Evolutionary conservation across 2,329 filamentous ascomycete species (phyloP).

Genomic region (Nannizzia gypsea): DNA sequence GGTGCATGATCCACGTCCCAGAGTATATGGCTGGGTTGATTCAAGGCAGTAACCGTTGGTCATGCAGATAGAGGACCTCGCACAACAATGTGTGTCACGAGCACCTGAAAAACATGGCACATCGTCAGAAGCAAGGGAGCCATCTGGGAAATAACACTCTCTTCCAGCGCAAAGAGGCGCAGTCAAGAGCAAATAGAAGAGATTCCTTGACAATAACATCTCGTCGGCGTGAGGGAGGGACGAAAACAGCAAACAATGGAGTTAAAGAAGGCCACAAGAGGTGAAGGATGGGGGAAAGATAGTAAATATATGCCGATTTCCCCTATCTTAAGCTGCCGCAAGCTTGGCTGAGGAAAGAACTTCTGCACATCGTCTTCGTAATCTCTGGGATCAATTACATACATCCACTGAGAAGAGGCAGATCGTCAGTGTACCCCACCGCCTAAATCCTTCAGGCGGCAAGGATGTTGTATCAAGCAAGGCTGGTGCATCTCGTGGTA

Average conservation of each 20-base stretch:
- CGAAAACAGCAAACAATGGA: too few relatives aligned
- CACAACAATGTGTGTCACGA: constrained; percentile 20
- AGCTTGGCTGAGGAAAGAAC: not conserved
- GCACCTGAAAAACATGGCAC: constrained; percentile 20
- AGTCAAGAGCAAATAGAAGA: not conserved
- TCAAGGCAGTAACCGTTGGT: constrained; percentile 23
- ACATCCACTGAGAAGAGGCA: not conserved
- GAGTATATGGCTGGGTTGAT: constrained; percentile 17
- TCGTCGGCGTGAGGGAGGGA: not conserved
- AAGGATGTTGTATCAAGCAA: not conserved
- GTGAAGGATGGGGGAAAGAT: not conserved
- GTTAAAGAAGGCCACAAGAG: not conserved
- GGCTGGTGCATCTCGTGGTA: not conserved
- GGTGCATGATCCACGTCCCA: constrained; percentile 22
- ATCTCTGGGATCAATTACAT: not conserved
- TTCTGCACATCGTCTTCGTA: not conserved
- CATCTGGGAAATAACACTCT: constrained; percentile 23
- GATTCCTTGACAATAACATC: not conserved
- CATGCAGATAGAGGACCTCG: constrained; percentile 18
- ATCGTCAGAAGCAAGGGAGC: constrained; percentile 11
- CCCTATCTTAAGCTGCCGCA: not conserved
- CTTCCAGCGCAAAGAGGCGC: not conserved
- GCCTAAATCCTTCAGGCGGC: not conserved
- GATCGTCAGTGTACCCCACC: not conserved
- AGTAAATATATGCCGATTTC: not conserved